Base-by-base conservation (phyloP, 192 early-diverging fungal genomes). In the Dissophora globulifera region DNA sequence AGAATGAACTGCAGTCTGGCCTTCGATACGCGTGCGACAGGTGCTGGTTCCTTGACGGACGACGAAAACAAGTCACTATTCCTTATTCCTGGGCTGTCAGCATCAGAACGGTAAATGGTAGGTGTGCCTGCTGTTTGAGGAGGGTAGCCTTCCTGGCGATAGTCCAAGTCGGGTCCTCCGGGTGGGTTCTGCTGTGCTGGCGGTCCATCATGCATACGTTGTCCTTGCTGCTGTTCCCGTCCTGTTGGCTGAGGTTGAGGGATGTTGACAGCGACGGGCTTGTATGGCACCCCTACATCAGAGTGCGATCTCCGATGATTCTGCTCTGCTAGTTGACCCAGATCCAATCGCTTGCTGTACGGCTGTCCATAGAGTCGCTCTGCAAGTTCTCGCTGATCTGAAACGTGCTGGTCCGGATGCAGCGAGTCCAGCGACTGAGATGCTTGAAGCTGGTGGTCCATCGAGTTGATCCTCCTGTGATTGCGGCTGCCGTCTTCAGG, bases 1-100 rank as follows among this genome's bases (percentile, higher is more conserved):
- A 76, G 20, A 43, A 76, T 76, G 23, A 76, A 76, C 47, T 76
- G 72, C 6, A 76, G 52, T 4, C 57, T 60, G 0, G 72, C 46
- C 35, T 76, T 76, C 12, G 62, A 67, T 35, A 67, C 72, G 4
- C 58, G 58, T 31, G 48, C 61, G 6, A 31, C 19, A 12, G 58
- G 53, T 1, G 40, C 31, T 5, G 52, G 12, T 19, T 71, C 58
- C 13, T 32, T 58, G n/a, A 16, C n/a, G 5, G 33, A 1, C 1
- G 30, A 26, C 4, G 38, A 43, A 16, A 46, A 51, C 19, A 42
- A 5, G 46, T 31, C 58, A 30, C 43, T 67, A n/a, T 42, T 29
- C 7, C 26, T 50, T 42, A 50, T 50, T 26, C 55, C 32, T 29
- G 55, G 23, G 22, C 55, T 33, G 50, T 67, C 55, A 8, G 42